These are phyloP conservation scores for Sclerospora graminicola DNA, from an alignment of 352 stramenopile genomes.

Conservation along the genomic window DNA sequence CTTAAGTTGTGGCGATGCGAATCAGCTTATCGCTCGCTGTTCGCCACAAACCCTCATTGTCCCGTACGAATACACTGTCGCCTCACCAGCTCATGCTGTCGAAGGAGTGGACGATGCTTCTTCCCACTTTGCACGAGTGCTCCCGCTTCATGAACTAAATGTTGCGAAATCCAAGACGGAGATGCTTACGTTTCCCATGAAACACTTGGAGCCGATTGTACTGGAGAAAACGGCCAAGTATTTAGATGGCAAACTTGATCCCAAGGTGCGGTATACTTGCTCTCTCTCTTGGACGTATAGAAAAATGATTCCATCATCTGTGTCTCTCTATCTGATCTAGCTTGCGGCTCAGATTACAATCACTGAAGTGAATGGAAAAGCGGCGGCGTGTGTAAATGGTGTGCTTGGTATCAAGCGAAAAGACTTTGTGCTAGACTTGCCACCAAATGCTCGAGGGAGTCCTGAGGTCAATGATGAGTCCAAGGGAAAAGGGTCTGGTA, in stretches of 20 bases:
- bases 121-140: slow-evolving; percentile 63
- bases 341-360: slow-evolving; percentile 47
- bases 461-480: slow-evolving; percentile 6
- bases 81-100: slow-evolving; percentile 3
- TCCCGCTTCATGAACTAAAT: slow-evolving; percentile 65
- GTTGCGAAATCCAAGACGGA: slow-evolving; percentile 59
- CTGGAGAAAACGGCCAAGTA: slow-evolving; percentile 75
- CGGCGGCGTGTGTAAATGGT: slow-evolving; percentile 42
- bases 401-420: slow-evolving; percentile 49
- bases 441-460: not conserved
- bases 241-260: slow-evolving; percentile 70
- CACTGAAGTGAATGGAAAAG: slow-evolving; percentile 64
- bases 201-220: slow-evolving; percentile 53
- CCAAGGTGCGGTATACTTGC: slow-evolving; percentile 41
- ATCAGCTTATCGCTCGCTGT: slow-evolving; percentile 78
- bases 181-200: slow-evolving; percentile 58
- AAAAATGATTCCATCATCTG: too few species aligned
- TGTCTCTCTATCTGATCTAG: slow-evolving; percentile 16
- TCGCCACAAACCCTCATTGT: slow-evolving; percentile 59
- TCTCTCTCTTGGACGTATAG: too few species aligned
- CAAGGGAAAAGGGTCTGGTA: slow-evolving; percentile 18
- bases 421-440: slow-evolving; percentile 43
- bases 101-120: slow-evolving; percentile 21
- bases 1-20: slow-evolving; percentile 75
- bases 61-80: slow-evolving; percentile 45